Evolutionary conservation across 768 basidiomycete species (phyloP).

Genomic region (Suillus plorans): DNA sequence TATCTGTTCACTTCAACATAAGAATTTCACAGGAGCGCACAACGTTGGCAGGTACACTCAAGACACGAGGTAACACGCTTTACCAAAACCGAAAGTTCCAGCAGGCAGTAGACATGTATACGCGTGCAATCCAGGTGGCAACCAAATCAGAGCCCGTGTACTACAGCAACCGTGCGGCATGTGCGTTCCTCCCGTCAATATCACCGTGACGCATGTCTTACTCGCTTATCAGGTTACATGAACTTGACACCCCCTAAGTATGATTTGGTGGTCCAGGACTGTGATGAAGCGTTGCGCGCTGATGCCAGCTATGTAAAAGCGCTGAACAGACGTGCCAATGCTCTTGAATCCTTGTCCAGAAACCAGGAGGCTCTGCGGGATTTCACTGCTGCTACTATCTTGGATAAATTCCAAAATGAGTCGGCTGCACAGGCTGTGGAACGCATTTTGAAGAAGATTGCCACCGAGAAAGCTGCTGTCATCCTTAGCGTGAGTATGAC

Average conservation of each 20-base stretch:
- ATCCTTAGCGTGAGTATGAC: slow-evolving; percentile 58
- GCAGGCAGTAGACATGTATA: slow-evolving; percentile 64
- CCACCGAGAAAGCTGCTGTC: slow-evolving; percentile 68
- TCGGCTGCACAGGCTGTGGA: slow-evolving; percentile 79
- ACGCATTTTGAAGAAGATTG: slow-evolving; percentile 84
- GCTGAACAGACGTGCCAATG: slow-evolving; percentile 84
- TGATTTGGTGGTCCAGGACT: slow-evolving; percentile 84
- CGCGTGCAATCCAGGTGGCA: slow-evolving; percentile 70
- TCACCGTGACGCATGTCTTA: background rate
- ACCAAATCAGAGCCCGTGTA: slow-evolving; percentile 88
- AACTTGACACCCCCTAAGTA: slow-evolving; percentile 85
- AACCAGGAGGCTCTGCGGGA: slow-evolving; percentile 82
- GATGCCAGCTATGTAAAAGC: slow-evolving; percentile 88
- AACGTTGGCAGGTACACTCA: slow-evolving; percentile 60
- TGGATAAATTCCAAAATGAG: slow-evolving; percentile 90
- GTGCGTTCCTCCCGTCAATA: slow-evolving; percentile 43
- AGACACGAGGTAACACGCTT: slow-evolving; percentile 69
- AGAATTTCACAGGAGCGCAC: slow-evolving; percentile 53
- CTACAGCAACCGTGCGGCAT: slow-evolving; percentile 96
- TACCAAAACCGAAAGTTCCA: slow-evolving; percentile 64
- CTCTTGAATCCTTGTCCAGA: slow-evolving; percentile 73
- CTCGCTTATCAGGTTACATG: slow-evolving; percentile 60
- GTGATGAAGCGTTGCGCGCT: slow-evolving; percentile 81
- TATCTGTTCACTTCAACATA: background rate
- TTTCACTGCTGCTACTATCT: slow-evolving; percentile 94